Evolutionary conservation across 495 filamentous ascomycete genomes (phyloP).

Genomic region (Cercophora sp.): DNA sequence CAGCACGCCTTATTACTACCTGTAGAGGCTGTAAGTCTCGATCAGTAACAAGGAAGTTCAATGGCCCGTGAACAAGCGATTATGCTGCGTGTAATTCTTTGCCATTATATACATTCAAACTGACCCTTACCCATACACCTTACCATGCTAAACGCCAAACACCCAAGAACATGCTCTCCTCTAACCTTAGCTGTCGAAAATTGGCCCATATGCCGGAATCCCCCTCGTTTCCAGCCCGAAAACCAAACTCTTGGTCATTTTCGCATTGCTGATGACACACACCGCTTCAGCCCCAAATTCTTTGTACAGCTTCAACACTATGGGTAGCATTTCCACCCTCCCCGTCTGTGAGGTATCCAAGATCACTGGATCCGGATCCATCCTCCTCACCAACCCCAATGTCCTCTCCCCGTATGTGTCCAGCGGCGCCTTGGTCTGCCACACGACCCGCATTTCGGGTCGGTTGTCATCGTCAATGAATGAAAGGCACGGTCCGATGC

Average conservation of each 20-base stretch:
- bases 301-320: slow-evolving; percentile 52
- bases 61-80: no score
- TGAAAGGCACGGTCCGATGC: slow-evolving; percentile 59
- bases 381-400: slow-evolving; percentile 32
- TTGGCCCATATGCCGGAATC: slow-evolving; percentile 68
- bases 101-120: no score
- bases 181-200: slow-evolving; percentile 73
- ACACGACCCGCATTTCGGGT: slow-evolving; percentile 37
- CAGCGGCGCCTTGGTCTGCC: slow-evolving; percentile 43
- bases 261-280: slow-evolving; percentile 67
- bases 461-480: slow-evolving; percentile 32
- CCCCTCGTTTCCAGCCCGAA: slow-evolving; percentile 64
- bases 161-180: no score
- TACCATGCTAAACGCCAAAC: no score
- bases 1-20: no score
- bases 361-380: slow-evolving; percentile 39
- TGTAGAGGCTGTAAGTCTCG: no score
- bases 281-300: slow-evolving; percentile 66
- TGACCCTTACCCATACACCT: no score
- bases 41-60: no score
- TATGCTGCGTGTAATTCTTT: no score
- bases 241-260: slow-evolving; percentile 52
- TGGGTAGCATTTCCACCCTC: slow-evolving; percentile 41
- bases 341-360: slow-evolving; percentile 38
- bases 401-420: slow-evolving; percentile 43